phyloP scores from a whole-genome alignment of 2,329 filamentous ascomycete species.

The Penicillium carneum region DNA sequence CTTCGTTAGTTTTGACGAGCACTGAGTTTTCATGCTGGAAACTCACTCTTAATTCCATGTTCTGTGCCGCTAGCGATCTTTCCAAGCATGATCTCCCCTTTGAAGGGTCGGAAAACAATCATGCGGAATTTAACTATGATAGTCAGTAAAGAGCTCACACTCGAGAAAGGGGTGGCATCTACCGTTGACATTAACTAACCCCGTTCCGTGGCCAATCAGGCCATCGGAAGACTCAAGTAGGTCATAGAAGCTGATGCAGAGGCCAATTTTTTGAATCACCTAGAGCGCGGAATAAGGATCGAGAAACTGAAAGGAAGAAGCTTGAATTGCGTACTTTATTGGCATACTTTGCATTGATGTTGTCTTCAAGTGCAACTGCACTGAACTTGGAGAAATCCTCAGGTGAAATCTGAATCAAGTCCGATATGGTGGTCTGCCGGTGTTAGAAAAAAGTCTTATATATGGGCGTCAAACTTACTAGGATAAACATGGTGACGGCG shows the following conservation, averaged over 20 bases:
- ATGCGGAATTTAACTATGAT: conserved; percentile 84
- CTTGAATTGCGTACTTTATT: conserved; percentile 70
- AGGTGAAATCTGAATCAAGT: conserved; percentile 90
- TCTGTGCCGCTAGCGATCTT: conserved; percentile 78
- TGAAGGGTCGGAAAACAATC: conserved; percentile 93
- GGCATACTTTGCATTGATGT: conserved; percentile 94
- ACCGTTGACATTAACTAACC: conserved; percentile 94
- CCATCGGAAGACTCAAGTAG: conserved; percentile 89
- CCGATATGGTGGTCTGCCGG: conserved; percentile 83
- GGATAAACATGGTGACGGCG: conserved; percentile 57
- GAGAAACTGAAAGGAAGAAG: neutral
- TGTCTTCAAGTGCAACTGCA: conserved; percentile 87
- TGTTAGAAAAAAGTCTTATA: conserved; percentile 33
- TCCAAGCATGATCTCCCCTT: conserved; percentile 87
- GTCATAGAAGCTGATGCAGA: conserved; percentile 93
- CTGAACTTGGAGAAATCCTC: conserved; percentile 84
- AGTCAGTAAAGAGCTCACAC: conserved; percentile 13
- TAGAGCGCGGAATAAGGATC: conserved; percentile 42
- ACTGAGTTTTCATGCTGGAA: conserved; percentile 31
- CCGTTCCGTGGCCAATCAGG: conserved; percentile 88
- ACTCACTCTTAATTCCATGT: conserved; percentile 72
- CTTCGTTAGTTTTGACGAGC: conserved; percentile 22
- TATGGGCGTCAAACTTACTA: conserved; percentile 49
- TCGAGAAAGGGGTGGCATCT: conserved; percentile 23
- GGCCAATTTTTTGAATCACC: conserved; percentile 90